A percentile compares a stretch with the other conserved stretches of the same genome.
Conservation (phyloP, 805 yeast genomes). For the Monosporozyma servazzii region DNA sequence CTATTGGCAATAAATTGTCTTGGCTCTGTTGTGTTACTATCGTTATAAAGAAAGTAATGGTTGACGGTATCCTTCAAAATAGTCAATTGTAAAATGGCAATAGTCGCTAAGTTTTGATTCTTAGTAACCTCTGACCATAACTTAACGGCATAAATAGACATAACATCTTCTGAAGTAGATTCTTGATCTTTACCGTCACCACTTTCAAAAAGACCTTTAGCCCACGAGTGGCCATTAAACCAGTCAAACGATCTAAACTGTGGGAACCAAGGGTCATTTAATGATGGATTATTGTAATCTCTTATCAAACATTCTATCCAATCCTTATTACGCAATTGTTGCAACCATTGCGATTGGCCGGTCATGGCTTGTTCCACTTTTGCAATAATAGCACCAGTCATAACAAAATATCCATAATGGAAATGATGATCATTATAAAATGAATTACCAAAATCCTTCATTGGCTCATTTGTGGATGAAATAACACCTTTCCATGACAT, state of each 20-base stretch:
- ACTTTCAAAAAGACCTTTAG: constrained; percentile 58
- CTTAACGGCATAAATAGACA: constrained; percentile 59
- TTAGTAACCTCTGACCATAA: constrained; percentile 52
- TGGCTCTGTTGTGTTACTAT: constrained; percentile 51
- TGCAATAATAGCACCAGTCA: constrained; percentile 58
- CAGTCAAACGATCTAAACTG: constrained; percentile 63
- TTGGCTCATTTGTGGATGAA: constrained; percentile 47
- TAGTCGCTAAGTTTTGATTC: constrained; percentile 41
- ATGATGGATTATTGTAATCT: constrained; percentile 56
- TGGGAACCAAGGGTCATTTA: constrained; percentile 50
- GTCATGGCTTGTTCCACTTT: constrained; percentile 35
- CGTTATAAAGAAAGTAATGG: constrained; percentile 44
- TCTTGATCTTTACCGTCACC: constrained; percentile 77
- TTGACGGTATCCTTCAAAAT: constrained; percentile 46
- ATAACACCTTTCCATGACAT: constrained; percentile 69
- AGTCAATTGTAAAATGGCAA: constrained; percentile 55
- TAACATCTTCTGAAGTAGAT: constrained; percentile 66
- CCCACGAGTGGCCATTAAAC: constrained; percentile 74
- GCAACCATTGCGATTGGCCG: constrained; percentile 35
- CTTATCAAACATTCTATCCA: constrained; percentile 55
- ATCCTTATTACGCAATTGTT: constrained; percentile 29
- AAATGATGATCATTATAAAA: constrained; percentile 70
- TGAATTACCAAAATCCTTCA: constrained; percentile 63
- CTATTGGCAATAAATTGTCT: constrained; percentile 46
- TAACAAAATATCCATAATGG: constrained; percentile 67